Evolutionary conservation across 2,329 filamentous ascomycete genomes (phyloP).

Genomic region (Nothomitra cinnamomea): DNA sequence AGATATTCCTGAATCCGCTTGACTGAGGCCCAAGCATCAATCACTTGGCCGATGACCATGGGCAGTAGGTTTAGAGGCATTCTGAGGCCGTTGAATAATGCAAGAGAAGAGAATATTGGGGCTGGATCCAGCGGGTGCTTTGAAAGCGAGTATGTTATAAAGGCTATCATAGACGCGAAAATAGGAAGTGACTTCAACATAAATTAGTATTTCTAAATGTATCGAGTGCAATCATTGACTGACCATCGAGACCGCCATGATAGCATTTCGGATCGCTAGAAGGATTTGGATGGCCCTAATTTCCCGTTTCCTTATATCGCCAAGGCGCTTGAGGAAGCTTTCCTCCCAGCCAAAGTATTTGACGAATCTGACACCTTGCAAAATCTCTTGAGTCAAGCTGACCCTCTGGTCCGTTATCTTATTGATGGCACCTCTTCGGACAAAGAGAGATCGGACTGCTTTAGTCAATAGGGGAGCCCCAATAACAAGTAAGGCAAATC

Average conservation of each 20-base stretch:
- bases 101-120: slow-evolving; percentile 78
- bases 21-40: slow-evolving; percentile 75
- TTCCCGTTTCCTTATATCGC: slow-evolving; percentile 56
- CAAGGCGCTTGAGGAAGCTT: slow-evolving; percentile 63
- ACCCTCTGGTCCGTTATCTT: slow-evolving; percentile 88
- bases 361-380: slow-evolving; percentile 83
- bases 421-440: slow-evolving; percentile 65
- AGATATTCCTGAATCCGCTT: slow-evolving; percentile 79
- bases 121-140: slow-evolving; percentile 56
- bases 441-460: slow-evolving; percentile 62
- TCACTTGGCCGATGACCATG: slow-evolving; percentile 71
- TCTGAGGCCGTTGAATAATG: slow-evolving; percentile 80
- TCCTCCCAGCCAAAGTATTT: slow-evolving; percentile 95
- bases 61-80: slow-evolving; percentile 82
- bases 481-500: slow-evolving; percentile 66
- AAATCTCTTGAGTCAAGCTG: slow-evolving; percentile 77
- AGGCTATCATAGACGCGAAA: slow-evolving; percentile 88
- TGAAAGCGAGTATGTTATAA: slow-evolving; percentile 58
- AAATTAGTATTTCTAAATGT: neutral
- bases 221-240: neutral
- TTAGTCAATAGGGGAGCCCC: slow-evolving; percentile 61
- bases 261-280: slow-evolving; percentile 66
- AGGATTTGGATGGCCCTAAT: slow-evolving; percentile 72
- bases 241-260: slow-evolving; percentile 62
- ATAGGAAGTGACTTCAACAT: slow-evolving; percentile 51